Evolutionary conservation across 768 basidiomycete species (phyloP), one percentile per base, ranked within the genome.

Genomic region (Sporobolomyces pararoseus): DNA sequence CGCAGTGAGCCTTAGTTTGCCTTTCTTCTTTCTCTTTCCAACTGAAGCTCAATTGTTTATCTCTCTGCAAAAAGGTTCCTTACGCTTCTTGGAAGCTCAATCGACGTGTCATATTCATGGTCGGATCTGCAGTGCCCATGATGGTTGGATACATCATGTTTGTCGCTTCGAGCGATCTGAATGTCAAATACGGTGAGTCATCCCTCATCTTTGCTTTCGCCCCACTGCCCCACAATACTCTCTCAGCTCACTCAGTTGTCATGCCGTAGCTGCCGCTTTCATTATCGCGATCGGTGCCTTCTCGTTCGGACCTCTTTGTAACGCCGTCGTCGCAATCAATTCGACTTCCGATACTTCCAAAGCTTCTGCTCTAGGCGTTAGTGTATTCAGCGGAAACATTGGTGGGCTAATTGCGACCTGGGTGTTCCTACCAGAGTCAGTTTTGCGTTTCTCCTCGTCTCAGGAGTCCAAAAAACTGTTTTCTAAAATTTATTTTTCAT

Each of bases 371-470:
- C 63, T 78, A 29, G 77, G 70, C 2, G 54, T 50, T 17, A 69
- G 60, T 44, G 76, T 75, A n/a, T 63, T 75, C 64, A n/a, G 63
- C 6, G 76, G 78, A 19, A 75, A 73, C 53, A n/a, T 69, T 31
- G 76, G 76, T 3, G 73, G 68, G 0, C 29, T 77, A 3, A 61
- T 77, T 17, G 50, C 71, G 3, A 75, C 75, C 35, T 77, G 76
- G 76, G 66, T 62, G 21, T 68, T 62, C 27, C 44, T 42, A 2
- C 53, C 49, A 6, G 37, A 49, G 59, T 61, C 23, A 10, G 59
- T 61, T 19, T 21, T 58, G 19, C n/a, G 23, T 10, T 25, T 37
- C 57, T 23, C 44, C 19, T 12, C 12, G 21, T 47, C 21, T 12
- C 21, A 23, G n/a, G n/a, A n/a, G n/a, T n/a, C n/a, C n/a, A n/a